Evolutionary conservation across 1,284 basidiomycete genomes (phyloP).

Genomic region (Cerrena zonata): DNA sequence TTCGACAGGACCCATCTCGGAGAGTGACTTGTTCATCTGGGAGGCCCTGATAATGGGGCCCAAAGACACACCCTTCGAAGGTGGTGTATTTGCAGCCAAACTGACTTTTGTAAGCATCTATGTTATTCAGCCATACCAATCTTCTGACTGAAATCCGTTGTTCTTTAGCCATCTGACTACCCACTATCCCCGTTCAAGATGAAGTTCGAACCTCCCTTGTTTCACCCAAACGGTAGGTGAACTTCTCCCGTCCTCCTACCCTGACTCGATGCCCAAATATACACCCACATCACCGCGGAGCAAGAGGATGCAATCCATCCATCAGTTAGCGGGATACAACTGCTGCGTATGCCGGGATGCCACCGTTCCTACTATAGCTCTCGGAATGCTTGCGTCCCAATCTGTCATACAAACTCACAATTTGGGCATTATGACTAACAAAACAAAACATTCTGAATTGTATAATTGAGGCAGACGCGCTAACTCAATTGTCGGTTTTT

Average conservation of each 20-base stretch:
- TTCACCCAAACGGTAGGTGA: slow-evolving; percentile 90
- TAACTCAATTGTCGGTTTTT: not conserved
- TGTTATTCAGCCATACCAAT: not conserved
- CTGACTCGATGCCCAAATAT: not conserved
- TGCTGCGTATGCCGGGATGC: not conserved
- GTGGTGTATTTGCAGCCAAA: slow-evolving; percentile 90
- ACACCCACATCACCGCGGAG: not conserved
- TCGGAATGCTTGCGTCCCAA: not conserved
- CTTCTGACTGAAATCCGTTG: not conserved
- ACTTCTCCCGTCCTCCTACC: not conserved
- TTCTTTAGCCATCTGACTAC: slow-evolving; percentile 77
- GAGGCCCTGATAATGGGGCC: slow-evolving; percentile 95
- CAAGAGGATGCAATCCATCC: not conserved
- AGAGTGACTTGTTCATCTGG: slow-evolving; percentile 97
- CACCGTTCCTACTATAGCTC: not conserved
- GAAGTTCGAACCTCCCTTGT: slow-evolving; percentile 93
- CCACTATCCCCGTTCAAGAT: slow-evolving; percentile 96
- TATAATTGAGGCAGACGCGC: not conserved
- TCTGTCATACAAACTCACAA: no score
- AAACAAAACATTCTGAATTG: no score
- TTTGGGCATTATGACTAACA: no score
- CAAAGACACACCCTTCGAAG: slow-evolving; percentile 97
- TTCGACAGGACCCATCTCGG: slow-evolving; percentile 73
- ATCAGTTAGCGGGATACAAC: not conserved
- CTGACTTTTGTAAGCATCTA: slow-evolving; percentile 78